Evolutionary conservation across 2,329 filamentous ascomycete species (phyloP).

Genomic region (Hypomyces rosellus): DNA sequence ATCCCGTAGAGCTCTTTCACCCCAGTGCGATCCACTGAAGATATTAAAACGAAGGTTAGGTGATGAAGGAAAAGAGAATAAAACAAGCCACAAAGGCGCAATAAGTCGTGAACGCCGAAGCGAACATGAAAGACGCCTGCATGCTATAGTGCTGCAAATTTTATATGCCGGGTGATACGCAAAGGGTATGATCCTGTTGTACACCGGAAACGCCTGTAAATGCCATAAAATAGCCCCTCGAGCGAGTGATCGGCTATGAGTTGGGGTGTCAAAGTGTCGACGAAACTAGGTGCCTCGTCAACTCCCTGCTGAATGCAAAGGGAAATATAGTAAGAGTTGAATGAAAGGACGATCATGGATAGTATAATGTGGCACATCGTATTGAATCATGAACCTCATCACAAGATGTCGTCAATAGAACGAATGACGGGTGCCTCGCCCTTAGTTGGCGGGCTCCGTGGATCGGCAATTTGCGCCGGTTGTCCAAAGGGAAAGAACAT

Average conservation of each 20-base stretch:
- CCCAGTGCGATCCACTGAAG: background rate
- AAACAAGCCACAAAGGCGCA: background rate
- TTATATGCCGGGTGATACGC: conserved; percentile 8
- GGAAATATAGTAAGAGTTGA: background rate
- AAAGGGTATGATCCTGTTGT: conserved; percentile 5
- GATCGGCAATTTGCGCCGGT: conserved; percentile 52
- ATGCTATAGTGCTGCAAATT: background rate
- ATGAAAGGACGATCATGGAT: background rate
- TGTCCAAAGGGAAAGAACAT: conserved; percentile 46
- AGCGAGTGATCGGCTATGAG: background rate
- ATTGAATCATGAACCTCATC: conserved; percentile 20
- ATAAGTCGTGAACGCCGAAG: background rate
- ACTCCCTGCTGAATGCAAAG: background rate
- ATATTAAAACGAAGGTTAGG: background rate
- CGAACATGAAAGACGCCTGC: background rate
- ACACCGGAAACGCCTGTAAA: conserved; percentile 3
- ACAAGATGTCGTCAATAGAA: conserved; percentile 73
- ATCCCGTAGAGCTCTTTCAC: background rate
- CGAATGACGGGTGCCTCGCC: conserved; percentile 69
- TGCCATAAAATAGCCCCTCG: background rate
- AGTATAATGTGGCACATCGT: conserved; percentile 2
- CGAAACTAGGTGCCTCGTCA: background rate
- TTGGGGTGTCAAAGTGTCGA: background rate
- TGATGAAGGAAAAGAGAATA: background rate
- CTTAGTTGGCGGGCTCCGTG: conserved; percentile 66